A percentile compares a stretch with the other conserved stretches of the same genome.
These are phyloP conservation scores for Telopea speciosissima DNA, from an alignment of 177 flowering plant species.

Conservation along the genomic window DNA sequence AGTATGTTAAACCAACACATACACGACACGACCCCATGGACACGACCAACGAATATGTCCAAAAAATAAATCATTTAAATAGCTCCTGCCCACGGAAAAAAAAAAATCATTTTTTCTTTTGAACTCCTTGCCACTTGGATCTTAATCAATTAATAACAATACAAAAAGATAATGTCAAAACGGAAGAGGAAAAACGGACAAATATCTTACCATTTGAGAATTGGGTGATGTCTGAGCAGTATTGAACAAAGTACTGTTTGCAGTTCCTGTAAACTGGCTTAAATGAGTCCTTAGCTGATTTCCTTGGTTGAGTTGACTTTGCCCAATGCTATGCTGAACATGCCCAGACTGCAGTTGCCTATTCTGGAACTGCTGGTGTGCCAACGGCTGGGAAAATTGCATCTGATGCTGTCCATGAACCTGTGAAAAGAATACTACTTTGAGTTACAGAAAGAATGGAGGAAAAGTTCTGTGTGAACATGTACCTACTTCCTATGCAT, in stretches of 20 bases:
- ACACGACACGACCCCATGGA: no score
- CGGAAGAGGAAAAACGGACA: neutral
- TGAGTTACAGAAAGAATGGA: conserved; percentile 7
- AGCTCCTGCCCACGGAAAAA: neutral
- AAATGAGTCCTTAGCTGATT: conserved; percentile 72
- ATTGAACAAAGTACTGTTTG: conserved; percentile 73
- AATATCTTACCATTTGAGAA: conserved; percentile 68
- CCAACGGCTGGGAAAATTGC: conserved; percentile 78
- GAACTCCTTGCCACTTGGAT: neutral
- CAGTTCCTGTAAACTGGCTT: conserved; percentile 63
- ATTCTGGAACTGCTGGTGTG: conserved; percentile 76
- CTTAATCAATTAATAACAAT: neutral
- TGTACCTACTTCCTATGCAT: neutral
- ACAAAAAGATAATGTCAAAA: neutral
- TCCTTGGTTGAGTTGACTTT: conserved; percentile 78
- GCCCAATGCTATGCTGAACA: conserved; percentile 66
- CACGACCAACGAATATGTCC: no score
- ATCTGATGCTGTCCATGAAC: conserved; percentile 78
- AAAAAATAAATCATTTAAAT: no score
- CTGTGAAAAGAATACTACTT: conserved; percentile 21
- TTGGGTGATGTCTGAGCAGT: conserved; percentile 75
- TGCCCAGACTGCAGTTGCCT: conserved; percentile 76
- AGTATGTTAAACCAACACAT: no score
- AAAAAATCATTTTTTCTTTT: neutral
- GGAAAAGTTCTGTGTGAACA: neutral